Conservation (phyloP, 2,329 filamentous ascomycete genomes). For the Tolypocladium tundrense region DNA sequence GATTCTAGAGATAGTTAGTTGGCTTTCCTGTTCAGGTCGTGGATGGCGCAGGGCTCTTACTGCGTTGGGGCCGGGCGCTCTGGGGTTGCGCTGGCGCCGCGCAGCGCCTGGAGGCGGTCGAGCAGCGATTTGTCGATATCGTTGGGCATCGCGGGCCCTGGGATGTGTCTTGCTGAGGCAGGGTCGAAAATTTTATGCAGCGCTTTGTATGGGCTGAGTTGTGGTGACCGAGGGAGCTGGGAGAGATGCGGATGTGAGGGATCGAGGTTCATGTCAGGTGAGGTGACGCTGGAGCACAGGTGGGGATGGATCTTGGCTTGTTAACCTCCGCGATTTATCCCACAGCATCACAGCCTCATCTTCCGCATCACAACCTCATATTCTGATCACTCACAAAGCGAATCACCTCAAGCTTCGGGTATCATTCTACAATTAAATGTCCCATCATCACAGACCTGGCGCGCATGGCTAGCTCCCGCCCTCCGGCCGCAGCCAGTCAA, state of each 20-base stretch:
- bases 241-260: background rate
- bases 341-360: background rate
- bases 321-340: conserved; percentile 18
- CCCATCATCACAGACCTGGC: background rate
- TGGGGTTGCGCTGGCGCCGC: conserved; percentile 23
- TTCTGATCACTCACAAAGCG: too few species aligned
- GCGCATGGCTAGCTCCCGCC: background rate
- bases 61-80: conserved; percentile 1
- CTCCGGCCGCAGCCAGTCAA: conserved; percentile 26
- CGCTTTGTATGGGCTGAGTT: background rate
- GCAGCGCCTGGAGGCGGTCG: conserved; percentile 43
- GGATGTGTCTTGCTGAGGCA: background rate
- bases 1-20: conserved; percentile 7
- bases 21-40: too few species aligned
- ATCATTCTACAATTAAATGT: background rate
- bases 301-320: background rate
- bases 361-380: background rate
- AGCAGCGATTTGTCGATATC: conserved; percentile 37
- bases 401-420: background rate
- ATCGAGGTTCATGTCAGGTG: background rate
- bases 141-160: conserved; percentile 16
- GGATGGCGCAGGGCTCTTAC: background rate
- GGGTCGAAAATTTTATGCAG: background rate
- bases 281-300: background rate
- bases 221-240: background rate